Conservation (phyloP, 2,329 filamentous ascomycete genomes). For the Paracoccidioides lutzii region DNA sequence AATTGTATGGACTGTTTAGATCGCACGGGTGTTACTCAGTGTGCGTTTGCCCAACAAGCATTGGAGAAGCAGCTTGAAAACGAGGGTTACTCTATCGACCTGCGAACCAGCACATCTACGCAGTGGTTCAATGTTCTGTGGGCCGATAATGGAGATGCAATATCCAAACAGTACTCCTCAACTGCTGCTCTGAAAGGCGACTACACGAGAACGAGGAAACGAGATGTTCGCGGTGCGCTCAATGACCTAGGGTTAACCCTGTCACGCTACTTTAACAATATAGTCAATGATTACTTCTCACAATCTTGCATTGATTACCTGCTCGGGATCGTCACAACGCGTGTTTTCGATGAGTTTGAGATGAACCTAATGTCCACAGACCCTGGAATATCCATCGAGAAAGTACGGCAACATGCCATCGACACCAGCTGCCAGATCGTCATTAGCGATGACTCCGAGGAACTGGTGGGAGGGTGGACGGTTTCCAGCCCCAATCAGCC, state of each 20-base stretch:
- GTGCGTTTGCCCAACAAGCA: slow-evolving; percentile 71
- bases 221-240: slow-evolving; percentile 79
- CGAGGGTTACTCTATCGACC: slow-evolving; percentile 62
- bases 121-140: slow-evolving; percentile 93
- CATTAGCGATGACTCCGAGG: slow-evolving; percentile 68
- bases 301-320: slow-evolving; percentile 92
- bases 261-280: slow-evolving; percentile 63
- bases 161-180: slow-evolving; percentile 90
- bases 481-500: slow-evolving; percentile 62
- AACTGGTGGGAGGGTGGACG: slow-evolving; percentile 81
- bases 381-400: slow-evolving; percentile 73
- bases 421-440: slow-evolving; percentile 80
- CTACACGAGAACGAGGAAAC: slow-evolving; percentile 80
- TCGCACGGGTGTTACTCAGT: slow-evolving; percentile 90
- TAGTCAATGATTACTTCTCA: slow-evolving; percentile 95
- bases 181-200: slow-evolving; percentile 94
- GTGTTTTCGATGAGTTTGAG: slow-evolving; percentile 89
- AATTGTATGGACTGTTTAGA: slow-evolving; percentile 99
- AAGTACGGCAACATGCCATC: slow-evolving; percentile 76
- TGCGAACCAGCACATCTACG: slow-evolving; percentile 64
- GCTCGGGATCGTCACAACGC: slow-evolving; percentile 70
- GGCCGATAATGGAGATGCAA: slow-evolving; percentile 95
- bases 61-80: slow-evolving; percentile 66
- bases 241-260: slow-evolving; percentile 85
- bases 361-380: slow-evolving; percentile 86